These are phyloP conservation scores for Botrytis tulipae DNA, from an alignment of 2,329 filamentous ascomycete genomes.

Conservation along the genomic window DNA sequence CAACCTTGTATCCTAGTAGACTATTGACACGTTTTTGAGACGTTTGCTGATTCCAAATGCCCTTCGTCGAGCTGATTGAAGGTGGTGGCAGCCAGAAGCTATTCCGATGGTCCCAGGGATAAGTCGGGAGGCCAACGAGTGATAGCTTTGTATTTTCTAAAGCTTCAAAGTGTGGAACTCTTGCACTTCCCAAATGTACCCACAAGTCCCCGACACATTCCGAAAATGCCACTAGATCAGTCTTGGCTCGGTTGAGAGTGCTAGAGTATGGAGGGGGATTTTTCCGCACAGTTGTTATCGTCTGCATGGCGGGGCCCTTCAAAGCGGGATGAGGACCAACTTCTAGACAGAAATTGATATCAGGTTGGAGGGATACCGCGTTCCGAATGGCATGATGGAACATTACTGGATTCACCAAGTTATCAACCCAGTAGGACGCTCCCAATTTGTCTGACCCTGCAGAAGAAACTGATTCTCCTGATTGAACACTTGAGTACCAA, in stretches of 20 bases:
- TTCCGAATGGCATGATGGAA: slow-evolving; percentile 43
- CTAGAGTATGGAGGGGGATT: slow-evolving; percentile 24
- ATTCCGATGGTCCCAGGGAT: background rate
- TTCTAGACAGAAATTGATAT: slow-evolving; percentile 28
- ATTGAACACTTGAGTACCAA: background rate
- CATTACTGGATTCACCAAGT: slow-evolving; percentile 44
- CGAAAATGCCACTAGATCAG: slow-evolving; percentile 17
- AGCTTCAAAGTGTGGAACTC: background rate
- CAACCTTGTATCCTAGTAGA: background rate
- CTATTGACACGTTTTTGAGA: background rate
- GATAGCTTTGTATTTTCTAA: background rate
- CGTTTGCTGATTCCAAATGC: background rate
- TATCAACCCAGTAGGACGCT: slow-evolving; percentile 37
- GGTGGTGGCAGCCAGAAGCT: background rate
- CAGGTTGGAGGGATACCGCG: slow-evolving; percentile 19
- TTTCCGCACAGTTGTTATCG: slow-evolving; percentile 20
- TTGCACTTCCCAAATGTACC: slow-evolving; percentile 16
- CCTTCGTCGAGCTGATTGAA: background rate
- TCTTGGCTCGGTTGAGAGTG: slow-evolving; percentile 20
- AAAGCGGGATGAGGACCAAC: slow-evolving; percentile 32
- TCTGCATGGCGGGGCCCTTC: slow-evolving; percentile 27
- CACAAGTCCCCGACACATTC: slow-evolving; percentile 19
- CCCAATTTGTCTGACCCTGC: slow-evolving; percentile 15
- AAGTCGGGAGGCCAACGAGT: background rate
- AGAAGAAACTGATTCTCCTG: background rate